Percentiles rank a stretch among this genome's conserved stretches.
Conservation (phyloP, 2,329 filamentous ascomycete genomes). For the Helotiales sp. region DNA sequence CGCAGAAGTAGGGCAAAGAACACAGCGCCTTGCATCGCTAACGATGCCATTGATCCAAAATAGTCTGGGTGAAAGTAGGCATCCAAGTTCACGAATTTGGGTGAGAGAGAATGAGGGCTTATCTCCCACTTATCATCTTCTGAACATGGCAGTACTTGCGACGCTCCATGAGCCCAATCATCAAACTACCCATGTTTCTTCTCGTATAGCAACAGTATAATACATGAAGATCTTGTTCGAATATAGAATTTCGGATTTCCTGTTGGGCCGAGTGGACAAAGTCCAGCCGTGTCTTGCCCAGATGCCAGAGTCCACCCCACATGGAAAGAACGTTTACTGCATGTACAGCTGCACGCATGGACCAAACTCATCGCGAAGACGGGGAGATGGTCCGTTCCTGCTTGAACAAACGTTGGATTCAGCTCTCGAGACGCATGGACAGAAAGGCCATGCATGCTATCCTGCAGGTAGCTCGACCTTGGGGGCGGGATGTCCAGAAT, state of each 20-base stretch:
- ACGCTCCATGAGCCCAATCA: neutral
- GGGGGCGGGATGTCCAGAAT: neutral
- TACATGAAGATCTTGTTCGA: neutral
- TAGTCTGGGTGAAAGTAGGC: neutral
- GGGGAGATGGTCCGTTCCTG: slow-evolving; percentile 1
- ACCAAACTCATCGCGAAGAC: neutral
- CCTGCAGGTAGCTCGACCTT: neutral
- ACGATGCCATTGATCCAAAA: slow-evolving; percentile 1
- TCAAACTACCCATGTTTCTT: neutral
- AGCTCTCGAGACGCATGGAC: neutral
- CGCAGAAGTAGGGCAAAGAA: neutral
- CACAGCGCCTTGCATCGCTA: neutral
- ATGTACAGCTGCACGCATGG: neutral
- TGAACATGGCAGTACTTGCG: neutral
- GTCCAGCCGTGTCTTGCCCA: neutral
- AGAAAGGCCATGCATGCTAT: neutral
- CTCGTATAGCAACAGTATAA: neutral
- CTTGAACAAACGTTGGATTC: neutral
- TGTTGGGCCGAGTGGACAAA: neutral
- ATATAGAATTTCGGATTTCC: neutral
- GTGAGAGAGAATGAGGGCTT: slow-evolving; percentile 7
- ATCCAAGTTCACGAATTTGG: neutral
- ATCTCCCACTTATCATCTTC: slow-evolving; percentile 1
- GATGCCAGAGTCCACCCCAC: neutral
- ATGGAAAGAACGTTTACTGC: neutral